phyloP scores from a whole-genome alignment of 1,284 basidiomycete species.

The Heterobasidion irregulare region DNA sequence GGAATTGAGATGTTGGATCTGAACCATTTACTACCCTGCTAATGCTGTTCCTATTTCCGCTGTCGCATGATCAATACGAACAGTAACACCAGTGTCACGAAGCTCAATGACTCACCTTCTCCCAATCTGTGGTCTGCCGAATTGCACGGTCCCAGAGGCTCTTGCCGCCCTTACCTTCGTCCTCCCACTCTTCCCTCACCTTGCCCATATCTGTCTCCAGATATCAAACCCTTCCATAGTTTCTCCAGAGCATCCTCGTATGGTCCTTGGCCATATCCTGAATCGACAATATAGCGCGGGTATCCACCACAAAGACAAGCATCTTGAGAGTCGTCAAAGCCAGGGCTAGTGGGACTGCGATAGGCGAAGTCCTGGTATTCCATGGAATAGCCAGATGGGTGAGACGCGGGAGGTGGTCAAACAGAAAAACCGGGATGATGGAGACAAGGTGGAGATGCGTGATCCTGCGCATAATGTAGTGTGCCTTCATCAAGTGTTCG shows the following conservation, averaged over 20 bases:
- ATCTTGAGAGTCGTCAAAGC: neutral
- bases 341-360: neutral
- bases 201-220: neutral
- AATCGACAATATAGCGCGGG: neutral
- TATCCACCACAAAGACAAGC: neutral
- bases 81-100: neutral
- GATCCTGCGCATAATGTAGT: neutral
- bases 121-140: neutral
- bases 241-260: neutral
- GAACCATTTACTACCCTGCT: neutral
- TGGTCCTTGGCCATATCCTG: neutral
- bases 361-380: neutral
- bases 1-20: too few species aligned
- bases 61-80: neutral
- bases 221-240: neutral
- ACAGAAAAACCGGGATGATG: neutral
- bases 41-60: neutral
- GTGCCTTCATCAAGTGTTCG: neutral
- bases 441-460: neutral
- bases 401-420: neutral
- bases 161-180: neutral
- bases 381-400: neutral
- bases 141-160: neutral
- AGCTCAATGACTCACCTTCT: neutral
- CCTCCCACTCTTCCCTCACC: neutral